A percentile compares a stretch with the other conserved stretches of the same genome.
Evolutionary conservation across 2,329 filamentous ascomycete species (phyloP).

Genomic region (Fusarium secorum): DNA sequence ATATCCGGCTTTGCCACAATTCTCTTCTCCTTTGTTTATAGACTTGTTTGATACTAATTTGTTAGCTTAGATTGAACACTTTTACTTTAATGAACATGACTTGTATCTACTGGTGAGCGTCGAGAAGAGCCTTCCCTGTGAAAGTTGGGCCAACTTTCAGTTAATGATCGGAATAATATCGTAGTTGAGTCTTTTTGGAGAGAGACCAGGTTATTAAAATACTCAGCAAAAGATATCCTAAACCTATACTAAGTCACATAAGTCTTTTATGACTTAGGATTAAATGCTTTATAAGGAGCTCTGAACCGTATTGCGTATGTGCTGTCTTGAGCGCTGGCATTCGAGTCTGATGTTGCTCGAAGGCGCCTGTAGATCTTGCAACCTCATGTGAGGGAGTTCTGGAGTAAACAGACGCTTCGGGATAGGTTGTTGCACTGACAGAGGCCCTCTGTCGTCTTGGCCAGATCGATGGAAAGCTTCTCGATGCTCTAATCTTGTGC

Average conservation of each 20-base stretch:
- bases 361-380: background rate
- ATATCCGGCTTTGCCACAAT: conserved; percentile 7
- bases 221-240: background rate
- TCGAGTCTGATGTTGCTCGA: background rate
- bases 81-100: background rate
- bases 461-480: rapidly evolving
- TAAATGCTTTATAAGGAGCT: background rate
- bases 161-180: background rate
- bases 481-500: rapidly evolving
- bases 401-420: no score
- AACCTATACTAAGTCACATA: background rate
- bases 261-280: rapidly evolving
- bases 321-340: no score
- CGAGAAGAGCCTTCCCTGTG: rapidly evolving
- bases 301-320: background rate
- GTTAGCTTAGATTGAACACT: background rate
- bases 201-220: background rate
- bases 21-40: conserved; percentile 13
- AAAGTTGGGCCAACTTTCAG: rapidly evolving
- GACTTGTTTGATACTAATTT: conserved; percentile 28
- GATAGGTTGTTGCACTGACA: rapidly evolving
- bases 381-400: no score
- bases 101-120: background rate
- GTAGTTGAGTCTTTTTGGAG: background rate
- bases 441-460: rapidly evolving